These are phyloP conservation scores for Sarocladium strictum DNA, from an alignment of 2,329 filamentous ascomycete genomes.

Conservation along the genomic window DNA sequence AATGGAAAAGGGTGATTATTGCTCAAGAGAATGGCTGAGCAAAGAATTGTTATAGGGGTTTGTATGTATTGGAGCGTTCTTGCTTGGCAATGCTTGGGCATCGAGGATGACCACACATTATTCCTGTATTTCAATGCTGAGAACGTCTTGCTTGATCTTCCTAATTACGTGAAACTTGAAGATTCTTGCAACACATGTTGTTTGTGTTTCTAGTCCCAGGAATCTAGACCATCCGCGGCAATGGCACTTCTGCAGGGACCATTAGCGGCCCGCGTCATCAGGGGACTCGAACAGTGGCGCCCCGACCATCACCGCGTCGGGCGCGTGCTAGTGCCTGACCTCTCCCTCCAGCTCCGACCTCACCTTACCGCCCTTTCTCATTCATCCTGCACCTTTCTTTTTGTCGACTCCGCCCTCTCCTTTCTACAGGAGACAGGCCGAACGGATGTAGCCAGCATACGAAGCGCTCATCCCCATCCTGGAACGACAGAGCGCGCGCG, in stretches of 20 bases:
- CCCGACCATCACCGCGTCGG: neutral
- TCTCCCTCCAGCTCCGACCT: conserved; percentile 3
- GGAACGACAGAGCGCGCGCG: neutral
- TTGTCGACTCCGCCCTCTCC: neutral
- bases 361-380: neutral
- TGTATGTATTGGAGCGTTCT: neutral
- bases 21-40: neutral
- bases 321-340: conserved; percentile 4
- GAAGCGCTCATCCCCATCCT: conserved; percentile 3
- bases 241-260: neutral
- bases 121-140: too few relatives aligned
- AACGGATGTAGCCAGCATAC: conserved; percentile 6
- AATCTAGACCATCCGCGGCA: neutral
- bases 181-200: too few relatives aligned
- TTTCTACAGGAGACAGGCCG: neutral
- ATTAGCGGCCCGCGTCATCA: neutral
- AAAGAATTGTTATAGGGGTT: neutral
- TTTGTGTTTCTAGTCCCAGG: too few relatives aligned
- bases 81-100: neutral
- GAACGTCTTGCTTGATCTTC: too few relatives aligned
- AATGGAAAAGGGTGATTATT: neutral
- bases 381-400: neutral
- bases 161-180: too few relatives aligned
- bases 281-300: neutral
- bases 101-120: neutral